Evolutionary conservation across 1,139 yeast species (phyloP), one percentile per base, ranked within the genome.

Genomic region (Taphrina betulina): DNA sequence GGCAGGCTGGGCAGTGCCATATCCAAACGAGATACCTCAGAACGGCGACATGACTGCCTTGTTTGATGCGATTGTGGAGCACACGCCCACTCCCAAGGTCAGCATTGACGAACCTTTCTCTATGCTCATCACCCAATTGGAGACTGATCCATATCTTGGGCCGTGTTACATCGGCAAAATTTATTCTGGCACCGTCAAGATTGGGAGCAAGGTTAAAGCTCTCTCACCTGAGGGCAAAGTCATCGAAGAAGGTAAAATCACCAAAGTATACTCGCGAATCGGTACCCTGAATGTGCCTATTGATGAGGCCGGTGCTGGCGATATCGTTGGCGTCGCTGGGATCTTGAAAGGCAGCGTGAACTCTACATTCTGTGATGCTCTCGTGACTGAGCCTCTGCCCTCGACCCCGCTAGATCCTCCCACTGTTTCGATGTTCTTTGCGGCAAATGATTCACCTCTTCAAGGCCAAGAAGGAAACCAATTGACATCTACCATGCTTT

Each of bases 101-200:
- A 34, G 36, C 23, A 44, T 37, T 24, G 41, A 52, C 5, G 50
- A 28, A 2, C 56, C 56, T 1, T 52, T 52, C 22, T 34, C 42
- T 3, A 52, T 52, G 56, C 44, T 52, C 23, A 44, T 52, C 23
- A 52, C 56, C 4, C 56, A 52, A 31, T 42, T 43, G n/a, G 56
- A 52, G 28, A 34, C 42, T 8, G 56, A 52, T 17, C 29, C 50
- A 8, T 52, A 42, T 20, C 50, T 52, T 16, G 56, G 56, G 3
- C 43, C 50, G 2, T 43, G 50, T 22, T 52, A 52, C 17, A 42
- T 52, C 28, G 56, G 56, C n/a, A 52, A 52, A 19, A 43, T 52
- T 17, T 42, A 52, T 29, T 31, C 48, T n/a, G 56, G 56, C 5
- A 26, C 36, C 16, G 56, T 52, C 10, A 35, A 34, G 16, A 37